phyloP scores from a whole-genome alignment of 108 stramenopile genomes.

The Cyclotella choctawhatcheeana region DNA sequence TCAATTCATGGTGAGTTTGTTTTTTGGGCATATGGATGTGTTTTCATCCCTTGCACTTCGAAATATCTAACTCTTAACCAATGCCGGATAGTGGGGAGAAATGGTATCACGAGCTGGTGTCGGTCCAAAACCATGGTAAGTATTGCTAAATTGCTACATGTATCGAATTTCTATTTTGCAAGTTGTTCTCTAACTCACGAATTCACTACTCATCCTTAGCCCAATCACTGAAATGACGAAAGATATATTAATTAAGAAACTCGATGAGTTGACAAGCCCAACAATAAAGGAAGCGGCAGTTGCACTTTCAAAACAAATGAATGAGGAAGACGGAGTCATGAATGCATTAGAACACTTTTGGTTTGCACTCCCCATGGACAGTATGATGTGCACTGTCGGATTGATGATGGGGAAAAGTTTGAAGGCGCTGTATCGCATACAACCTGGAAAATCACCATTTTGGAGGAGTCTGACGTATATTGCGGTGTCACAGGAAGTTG shows the following conservation, averaged over 20 bases:
- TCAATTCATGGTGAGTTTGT: constrained; percentile 55
- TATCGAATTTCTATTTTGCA: too few relatives aligned
- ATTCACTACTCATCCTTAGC: too few relatives aligned
- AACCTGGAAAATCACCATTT: background rate
- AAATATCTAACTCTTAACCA: background rate
- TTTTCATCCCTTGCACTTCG: background rate
- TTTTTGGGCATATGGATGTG: background rate
- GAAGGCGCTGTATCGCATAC: constrained; percentile 27
- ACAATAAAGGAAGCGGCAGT: constrained; percentile 45
- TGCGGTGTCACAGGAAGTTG: constrained; percentile 58
- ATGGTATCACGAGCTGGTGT: constrained; percentile 68
- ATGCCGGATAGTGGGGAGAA: constrained; percentile 55
- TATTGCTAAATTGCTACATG: too few relatives aligned
- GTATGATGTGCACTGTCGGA: constrained; percentile 43
- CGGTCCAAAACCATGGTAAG: constrained; percentile 68
- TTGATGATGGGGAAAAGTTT: constrained; percentile 34
- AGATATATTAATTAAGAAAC: constrained; percentile 56
- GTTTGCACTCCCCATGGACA: constrained; percentile 46
- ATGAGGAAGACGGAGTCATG: constrained; percentile 65
- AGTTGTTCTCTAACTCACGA: too few relatives aligned
- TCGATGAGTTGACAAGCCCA: constrained; percentile 42
- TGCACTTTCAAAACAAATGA: constrained; percentile 50
- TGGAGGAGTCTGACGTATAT: constrained; percentile 16
- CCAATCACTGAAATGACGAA: constrained; percentile 58
- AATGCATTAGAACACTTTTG: constrained; percentile 64